Evolutionary conservation across 2,329 filamentous ascomycete species (phyloP), one percentile per base, ranked within the genome.

Genomic region (Diaporthe capsici): DNA sequence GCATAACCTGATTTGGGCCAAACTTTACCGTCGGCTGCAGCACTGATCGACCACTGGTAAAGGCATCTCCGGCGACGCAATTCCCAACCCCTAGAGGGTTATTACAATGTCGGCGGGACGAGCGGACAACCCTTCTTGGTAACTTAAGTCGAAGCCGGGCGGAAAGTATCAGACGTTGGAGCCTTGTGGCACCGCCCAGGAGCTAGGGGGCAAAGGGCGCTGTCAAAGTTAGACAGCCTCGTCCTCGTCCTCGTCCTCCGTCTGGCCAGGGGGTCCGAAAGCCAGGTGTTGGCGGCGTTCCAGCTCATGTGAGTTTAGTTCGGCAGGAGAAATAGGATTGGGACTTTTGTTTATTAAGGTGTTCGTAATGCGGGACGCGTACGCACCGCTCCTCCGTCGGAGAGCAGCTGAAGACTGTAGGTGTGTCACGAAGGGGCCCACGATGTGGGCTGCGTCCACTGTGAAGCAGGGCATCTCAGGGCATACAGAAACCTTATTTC

Each of bases 281-380:
- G 49, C n/a, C 47, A 39, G 65, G 47, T 15, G 44, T 12, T 12
- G 6, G 28, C 31, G 47, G 61, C n/a, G 39, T 44, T 44, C 61
- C 44, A 49, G 28, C 44, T 39, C 20, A 68, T 49, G 65, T 34
- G 28, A 65, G 44, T 25, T 51, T 37, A 51, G 47, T 39, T n/a
- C 47, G 28, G 63, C 63, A 51, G 63, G 63, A 68, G 63, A 25
- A 68, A 70, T 55, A 70, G 49, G 34, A 70, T 70, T 70, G 34
- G 65, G 65, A 70, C 49, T 70, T 70, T 70, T 70, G 49, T 70
- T 70, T 28, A 70, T 70, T 70, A 70, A 42, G 49, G 49, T 42
- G 65, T 70, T 70, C 49, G 47, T 70, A 70, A 70, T 70, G 37
- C 31, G 15, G 49, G 47, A 70, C 65, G 65, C 65, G 65, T 70